Base-by-base conservation (phyloP, 2,329 filamentous ascomycete genomes). In the Volutella citrinella region DNA sequence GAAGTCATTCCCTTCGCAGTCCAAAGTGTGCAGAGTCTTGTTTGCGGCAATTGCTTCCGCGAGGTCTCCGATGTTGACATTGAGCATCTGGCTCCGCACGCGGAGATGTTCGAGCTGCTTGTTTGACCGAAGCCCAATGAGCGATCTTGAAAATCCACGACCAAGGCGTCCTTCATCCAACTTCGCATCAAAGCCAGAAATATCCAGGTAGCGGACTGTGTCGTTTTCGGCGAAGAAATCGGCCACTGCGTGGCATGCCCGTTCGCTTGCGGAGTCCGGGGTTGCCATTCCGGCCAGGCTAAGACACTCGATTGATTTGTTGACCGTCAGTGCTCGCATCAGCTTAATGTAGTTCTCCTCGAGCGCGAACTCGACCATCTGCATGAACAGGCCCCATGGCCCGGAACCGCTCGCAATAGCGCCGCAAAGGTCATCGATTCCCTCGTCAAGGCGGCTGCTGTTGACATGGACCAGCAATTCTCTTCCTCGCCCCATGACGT, bases 121-220 rank as follows among this genome's bases (percentile, higher is more conserved):
- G 38, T 72, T 71, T n/a, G 56, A 55, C 19, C 61, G 63, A 19
- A 76, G 60, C 15, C 70, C 70, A 14, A 60, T 59, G 17, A 79
- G 57, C 0, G 73, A 65, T 21, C 64, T 67, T 0, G 70, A 74
- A 38, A 78, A 72, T 8, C 72, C 71, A 37, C 63, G 67, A 12
- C 74, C 74, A 9, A 79, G 63, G 38, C 75, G 70, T 0, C 72
- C 70, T 42, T 79, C 75, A 43, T 79, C 75, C 7, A 79, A 59
- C 51, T 76, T 78, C 27, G 73, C 71, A 28, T 69, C 70, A 47
- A 71, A 78, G 3, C 75, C 75, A 1, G 75, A 78, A 7, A 78
- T 57, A 43, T 79, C 74, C 4, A 79, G 63, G 36, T 64, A 76
- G n/a, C 63, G 67, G 27, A 78, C 57, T 0, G 67, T 70, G 7